Base-by-base conservation (phyloP, 2,329 filamentous ascomycete species). In the Thielaviopsis populi region DNA sequence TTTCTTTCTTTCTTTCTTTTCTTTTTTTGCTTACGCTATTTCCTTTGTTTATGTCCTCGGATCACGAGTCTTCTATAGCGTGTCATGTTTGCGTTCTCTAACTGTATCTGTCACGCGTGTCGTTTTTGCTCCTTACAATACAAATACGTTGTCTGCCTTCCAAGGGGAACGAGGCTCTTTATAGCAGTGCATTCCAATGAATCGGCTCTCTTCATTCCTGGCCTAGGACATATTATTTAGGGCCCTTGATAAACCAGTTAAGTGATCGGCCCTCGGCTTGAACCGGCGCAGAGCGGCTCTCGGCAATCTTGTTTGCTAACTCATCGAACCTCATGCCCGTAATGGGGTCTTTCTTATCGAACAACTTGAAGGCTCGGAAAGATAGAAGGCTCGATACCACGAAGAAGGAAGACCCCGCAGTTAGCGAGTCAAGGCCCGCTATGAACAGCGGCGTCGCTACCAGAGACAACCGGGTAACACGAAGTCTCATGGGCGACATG, bases 21-120 rank as follows among this genome's bases (percentile, higher is more conserved):
- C 65, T 64, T 68, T 64, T 65, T 41, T 27, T 17, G 66, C 63
- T 68, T 65, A 15, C 46, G 27, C 65, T 63, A 67, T 63, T 70
- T 68, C 66, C 67, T 68, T 62, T 53, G 19, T 59, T 27, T 37
- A 54, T 63, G 53, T 54, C 19, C 67, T 67, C n/a, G 59, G 59
- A 60, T 56, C 37, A 56, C 2, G 24, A 33, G 17, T 22, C 53
- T n/a, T 64, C 22, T 61, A 62, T 66, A 50, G 63, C 53, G 53
- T 56, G 67, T 65, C 65, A 63, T 63, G 66, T 66, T 65, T 59
- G 56, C 63, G 62, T 53, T 10, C 24, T 65, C 65, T 62, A 61
- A 68, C 37, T 72, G 48, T 63, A 65, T 67, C 59, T 66, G 2
- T 48, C 17, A 37, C 33, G 1, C 33, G 24, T 58, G 2, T 50